Evolutionary conservation across 2,329 filamentous ascomycete genomes (phyloP), one percentile per base, ranked within the genome.

Genomic region (Cercospora beticola): DNA sequence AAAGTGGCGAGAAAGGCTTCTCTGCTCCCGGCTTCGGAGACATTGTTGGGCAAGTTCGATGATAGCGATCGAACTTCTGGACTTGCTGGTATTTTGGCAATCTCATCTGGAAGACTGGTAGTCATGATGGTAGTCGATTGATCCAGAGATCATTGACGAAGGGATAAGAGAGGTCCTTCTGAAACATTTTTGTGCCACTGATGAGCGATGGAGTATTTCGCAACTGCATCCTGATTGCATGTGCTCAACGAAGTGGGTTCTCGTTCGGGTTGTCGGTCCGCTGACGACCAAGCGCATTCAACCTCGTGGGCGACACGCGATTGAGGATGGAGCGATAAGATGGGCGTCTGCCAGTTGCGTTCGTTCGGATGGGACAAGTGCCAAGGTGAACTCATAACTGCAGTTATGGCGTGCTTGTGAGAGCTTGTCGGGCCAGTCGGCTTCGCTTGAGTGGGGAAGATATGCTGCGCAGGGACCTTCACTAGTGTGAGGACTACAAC

Each of bases 1-100:
- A 83, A 83, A 0, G 78, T 76, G 1, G 77, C 76, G 3, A 83
- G 75, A 59, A 83, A 82, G 21, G 74, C 62, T 67, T 74, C 26
- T 74, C 74, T 67, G 61, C 67, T 65, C 23, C 71, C 69, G 6
- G 64, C 71, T 63, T 67, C 65, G 14, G 62, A 62, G 65, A 72
- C 60, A 62, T 60, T 70, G 26, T 64, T 62, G 28, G 69, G 67
- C 12, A 54, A 52, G 10, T 26, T 30, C 1, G 59, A 43, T n/a
- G 64, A 54, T 18, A 58, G 33, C 23, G 59, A 61, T 23, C 26
- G 43, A 28, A 62, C 52, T 28, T 65, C 63, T 9, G 54, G 54
- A 21, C 30, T 46, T 62, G 8, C 21, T 46, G 21, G 49, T 16
- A 5, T n/a, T 12, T 58, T 58, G 56, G 28, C 56, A 1, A 31